Evolutionary conservation across 148 eudicot genomes (phyloP), one percentile per base, ranked within the genome.

Genomic region (Camellia granthamiana): DNA sequence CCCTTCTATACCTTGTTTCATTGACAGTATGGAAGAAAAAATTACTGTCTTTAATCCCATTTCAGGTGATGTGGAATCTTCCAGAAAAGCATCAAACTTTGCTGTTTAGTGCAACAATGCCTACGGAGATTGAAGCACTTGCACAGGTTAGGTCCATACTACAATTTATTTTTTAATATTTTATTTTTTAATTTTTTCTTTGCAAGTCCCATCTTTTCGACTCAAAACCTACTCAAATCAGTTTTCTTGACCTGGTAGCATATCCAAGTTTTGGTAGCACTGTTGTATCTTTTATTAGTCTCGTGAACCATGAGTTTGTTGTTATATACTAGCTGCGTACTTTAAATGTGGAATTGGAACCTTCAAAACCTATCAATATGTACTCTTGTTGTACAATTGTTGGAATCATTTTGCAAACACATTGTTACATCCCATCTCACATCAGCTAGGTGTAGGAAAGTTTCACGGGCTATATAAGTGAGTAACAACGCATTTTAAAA

Each of bases 71-170:
- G 90, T 85, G 47, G 61, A 88, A 79, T 82, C 87, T 88, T 78
- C 90, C 88, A 3, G 66, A 78, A 78, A 88, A 84, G 77, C 88
- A 88, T 80, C 90, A 88, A 72, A 88, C 90, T 13, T 75, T 88
- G 87, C 74, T 88, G 64, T 88, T 88, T 38, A 88, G 90, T 84
- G 90, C 90, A 75, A 88, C 90, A 52, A 88, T 88, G 90, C 90
- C 90, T 5, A 84, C 82, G 81, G 90, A 88, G 87, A 88, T 88
- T 84, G 90, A 88, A 88, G 83, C 83, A 69, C 82, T 88, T 42
- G 88, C 90, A 64, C 88, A 86, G 90, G 90, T 88, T 49, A 65
- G 67, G 47, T 59, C 58, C 49, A 10, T 18, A 30, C 64, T 54
- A 3, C 2, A 44, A 1, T 30, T 47, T 7, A 6, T 5, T 61